phyloP scores from a whole-genome alignment of 768 basidiomycete genomes.

The Tricholoma bakamatsutake region DNA sequence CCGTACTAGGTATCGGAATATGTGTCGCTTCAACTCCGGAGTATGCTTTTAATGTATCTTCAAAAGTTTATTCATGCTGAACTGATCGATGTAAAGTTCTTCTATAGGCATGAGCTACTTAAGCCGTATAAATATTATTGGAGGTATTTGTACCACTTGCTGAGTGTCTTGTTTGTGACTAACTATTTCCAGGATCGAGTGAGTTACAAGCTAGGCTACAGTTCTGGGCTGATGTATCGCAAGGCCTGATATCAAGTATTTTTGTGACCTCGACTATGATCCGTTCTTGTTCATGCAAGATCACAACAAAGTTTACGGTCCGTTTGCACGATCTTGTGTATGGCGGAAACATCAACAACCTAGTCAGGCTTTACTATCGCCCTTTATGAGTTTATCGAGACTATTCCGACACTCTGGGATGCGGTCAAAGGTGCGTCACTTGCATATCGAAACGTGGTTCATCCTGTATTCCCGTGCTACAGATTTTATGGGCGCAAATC shows the following conservation, averaged over 20 bases:
- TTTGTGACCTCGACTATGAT: conserved; percentile 83
- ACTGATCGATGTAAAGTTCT: conserved; percentile 48
- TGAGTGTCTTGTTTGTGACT: not conserved
- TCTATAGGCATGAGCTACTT: conserved; percentile 79
- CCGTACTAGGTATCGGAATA: conserved; percentile 70
- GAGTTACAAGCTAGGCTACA: conserved; percentile 12
- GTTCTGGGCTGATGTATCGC: conserved; percentile 2
- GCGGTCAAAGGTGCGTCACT: conserved; percentile 53
- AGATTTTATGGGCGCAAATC: conserved; percentile 72
- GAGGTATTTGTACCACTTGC: conserved; percentile 32
- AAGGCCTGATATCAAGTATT: conserved; percentile 82
- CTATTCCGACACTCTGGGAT: conserved; percentile 84
- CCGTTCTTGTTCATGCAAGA: conserved; percentile 89
- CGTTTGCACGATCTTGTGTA: conserved; percentile 3
- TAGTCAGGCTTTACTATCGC: conserved; percentile 71
- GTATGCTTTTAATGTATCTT: conserved; percentile 37
- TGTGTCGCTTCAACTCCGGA: conserved; percentile 96
- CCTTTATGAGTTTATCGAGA: conserved; percentile 75
- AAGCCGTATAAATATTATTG: conserved; percentile 85
- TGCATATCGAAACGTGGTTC: not conserved
- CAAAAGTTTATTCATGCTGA: not conserved
- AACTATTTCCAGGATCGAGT: conserved; percentile 37
- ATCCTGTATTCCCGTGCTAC: not conserved
- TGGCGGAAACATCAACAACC: not conserved
- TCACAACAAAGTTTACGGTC: conserved; percentile 78